Conservation (phyloP, 257 asterid species). For the Hygrophila difformis region DNA sequence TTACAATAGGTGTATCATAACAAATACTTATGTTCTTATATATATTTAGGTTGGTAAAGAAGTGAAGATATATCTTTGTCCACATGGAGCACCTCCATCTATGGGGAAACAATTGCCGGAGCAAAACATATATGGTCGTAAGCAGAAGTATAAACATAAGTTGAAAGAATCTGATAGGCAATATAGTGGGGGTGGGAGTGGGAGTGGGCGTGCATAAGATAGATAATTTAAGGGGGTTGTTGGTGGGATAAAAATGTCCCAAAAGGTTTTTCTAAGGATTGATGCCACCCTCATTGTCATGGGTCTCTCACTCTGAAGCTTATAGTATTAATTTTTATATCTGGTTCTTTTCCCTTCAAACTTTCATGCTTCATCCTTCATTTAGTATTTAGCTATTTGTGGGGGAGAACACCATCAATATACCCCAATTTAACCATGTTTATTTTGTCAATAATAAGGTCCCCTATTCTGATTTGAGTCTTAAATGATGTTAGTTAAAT, state of each 20-base stretch:
- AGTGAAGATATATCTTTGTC: conserved; percentile 79
- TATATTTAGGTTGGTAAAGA: conserved; percentile 51
- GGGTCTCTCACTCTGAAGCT: conserved; percentile 81
- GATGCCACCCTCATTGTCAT: conserved; percentile 97
- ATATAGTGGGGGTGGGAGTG: conserved; percentile 47
- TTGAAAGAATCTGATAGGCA: conserved; percentile 72
- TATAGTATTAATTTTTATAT: too few species aligned
- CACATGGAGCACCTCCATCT: conserved; percentile 93
- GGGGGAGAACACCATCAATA: too few species aligned
- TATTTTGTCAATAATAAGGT: too few species aligned
- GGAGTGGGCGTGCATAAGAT: conserved; percentile 72
- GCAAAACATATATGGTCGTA: conserved; percentile 40
- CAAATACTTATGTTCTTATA: too few species aligned
- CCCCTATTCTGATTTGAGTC: too few species aligned
- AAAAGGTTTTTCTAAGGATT: conserved; percentile 55
- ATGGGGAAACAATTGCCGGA: conserved; percentile 55
- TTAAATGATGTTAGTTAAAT: too few species aligned
- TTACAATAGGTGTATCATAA: too few species aligned
- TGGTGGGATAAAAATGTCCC: conserved; percentile 50
- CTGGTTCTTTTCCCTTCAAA: too few species aligned
- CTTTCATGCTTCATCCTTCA: too few species aligned
- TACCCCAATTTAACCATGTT: too few species aligned
- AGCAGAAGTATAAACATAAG: conserved; percentile 70
- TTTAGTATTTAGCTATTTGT: too few species aligned
- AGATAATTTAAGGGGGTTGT: conserved; percentile 75